Evolutionary conservation across 2,329 filamentous ascomycete species (phyloP), one percentile per base, ranked within the genome.

Genomic region (Colletotrichum sojae): DNA sequence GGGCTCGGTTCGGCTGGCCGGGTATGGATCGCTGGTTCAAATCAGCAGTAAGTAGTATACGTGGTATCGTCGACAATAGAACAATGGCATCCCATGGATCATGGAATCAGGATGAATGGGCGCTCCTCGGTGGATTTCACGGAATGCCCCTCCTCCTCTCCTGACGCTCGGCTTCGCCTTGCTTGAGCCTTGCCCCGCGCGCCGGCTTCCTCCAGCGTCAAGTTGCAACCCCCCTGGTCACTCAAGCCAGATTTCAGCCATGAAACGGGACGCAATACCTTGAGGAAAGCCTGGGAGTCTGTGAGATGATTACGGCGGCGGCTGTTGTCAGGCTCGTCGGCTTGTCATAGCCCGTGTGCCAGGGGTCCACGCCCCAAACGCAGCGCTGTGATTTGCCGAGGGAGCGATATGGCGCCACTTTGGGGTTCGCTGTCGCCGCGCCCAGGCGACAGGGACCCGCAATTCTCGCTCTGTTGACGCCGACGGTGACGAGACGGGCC

Each of bases 201-300:
- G n/a, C 8, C 16, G 8, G 45, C 16, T 5, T 48, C 31, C 31
- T 36, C 10, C 31, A 36, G 31, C 31, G 31, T 36, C 31, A 36
- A 36, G 10, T 8, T 36, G 22, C 31, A 36, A 10, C 8, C 31
- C 31, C 31, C 45, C 45, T 46, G 45, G 45, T 18, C 18, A 5
- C 36, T 54, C 22, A 60, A 46, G n/a, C 51, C 49, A 43, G 62
- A 65, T 65, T 45, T 69, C 43, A 45, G 66, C 62, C 62, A 52
- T 60, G 55, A 66, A 69, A 69, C 66, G 66, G 66, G 62, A 69
- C 62, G 66, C 49, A 66, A 60, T 69, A 45, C 66, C 61, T 49
- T 39, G 55, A 46, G 40, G 31, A 20, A 52, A 48, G 31, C 31
- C 31, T 36, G 31, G 9, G 8, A 36, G 31, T 36, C 45, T 8